phyloP scores from a whole-genome alignment of 192 early-diverging fungal species.

The Pilobolus umbonatus region DNA sequence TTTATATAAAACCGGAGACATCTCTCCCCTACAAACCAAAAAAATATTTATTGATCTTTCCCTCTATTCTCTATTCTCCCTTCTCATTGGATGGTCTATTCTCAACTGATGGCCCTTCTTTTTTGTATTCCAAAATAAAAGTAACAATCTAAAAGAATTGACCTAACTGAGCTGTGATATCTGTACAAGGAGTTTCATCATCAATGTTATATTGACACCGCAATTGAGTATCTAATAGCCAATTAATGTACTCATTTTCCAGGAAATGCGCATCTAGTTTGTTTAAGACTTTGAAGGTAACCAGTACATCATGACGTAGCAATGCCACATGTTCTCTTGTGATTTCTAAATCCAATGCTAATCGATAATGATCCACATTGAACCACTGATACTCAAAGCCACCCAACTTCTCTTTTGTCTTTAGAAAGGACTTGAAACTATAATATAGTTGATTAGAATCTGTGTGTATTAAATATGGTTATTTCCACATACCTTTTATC shows the following conservation, averaged over 20 bases:
- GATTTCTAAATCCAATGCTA: slow-evolving; percentile 37
- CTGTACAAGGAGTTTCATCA: neutral
- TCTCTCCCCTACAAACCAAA: no score
- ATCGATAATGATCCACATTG: slow-evolving; percentile 34
- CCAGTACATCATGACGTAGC: slow-evolving; percentile 43
- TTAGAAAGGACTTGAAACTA: slow-evolving; percentile 26
- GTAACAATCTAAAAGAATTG: slow-evolving; percentile 10
- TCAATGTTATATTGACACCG: slow-evolving; percentile 20
- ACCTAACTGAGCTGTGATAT: slow-evolving; percentile 5
- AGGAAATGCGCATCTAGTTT: slow-evolving; percentile 38
- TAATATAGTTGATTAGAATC: neutral
- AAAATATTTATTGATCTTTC: no score
- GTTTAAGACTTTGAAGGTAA: slow-evolving; percentile 43
- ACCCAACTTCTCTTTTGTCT: neutral
- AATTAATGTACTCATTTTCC: slow-evolving; percentile 50
- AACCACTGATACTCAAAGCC: slow-evolving; percentile 16
- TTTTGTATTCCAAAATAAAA: no score
- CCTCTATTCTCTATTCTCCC: no score
- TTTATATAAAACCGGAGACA: no score
- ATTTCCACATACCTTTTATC: slow-evolving; percentile 17
- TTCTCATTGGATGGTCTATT: no score
- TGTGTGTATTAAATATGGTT: no score
- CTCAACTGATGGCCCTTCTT: no score
- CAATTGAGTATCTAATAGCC: slow-evolving; percentile 44
- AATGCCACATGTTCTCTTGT: slow-evolving; percentile 43